Evolutionary conservation across 441 rosid species (phyloP).

Genomic region (Adansonia rubrostipa): DNA sequence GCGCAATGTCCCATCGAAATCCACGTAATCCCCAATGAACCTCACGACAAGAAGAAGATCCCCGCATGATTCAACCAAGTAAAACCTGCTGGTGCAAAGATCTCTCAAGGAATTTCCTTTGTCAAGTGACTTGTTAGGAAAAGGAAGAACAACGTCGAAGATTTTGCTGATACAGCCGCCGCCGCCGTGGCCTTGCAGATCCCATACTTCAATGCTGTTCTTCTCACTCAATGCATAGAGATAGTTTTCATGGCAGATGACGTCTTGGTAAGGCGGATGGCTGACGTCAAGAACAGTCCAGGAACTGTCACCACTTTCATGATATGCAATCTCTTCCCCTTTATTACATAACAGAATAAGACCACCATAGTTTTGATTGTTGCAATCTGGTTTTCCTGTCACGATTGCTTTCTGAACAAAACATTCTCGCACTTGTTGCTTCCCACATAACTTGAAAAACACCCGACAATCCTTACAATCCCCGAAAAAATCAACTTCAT

Average conservation of each 20-base stretch:
- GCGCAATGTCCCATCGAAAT: constrained; percentile 5
- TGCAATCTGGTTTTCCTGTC: background rate
- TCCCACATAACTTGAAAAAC: background rate
- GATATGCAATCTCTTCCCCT: constrained; percentile 1
- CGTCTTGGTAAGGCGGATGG: constrained; percentile 7
- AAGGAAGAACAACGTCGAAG: background rate
- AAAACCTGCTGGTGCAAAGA: background rate
- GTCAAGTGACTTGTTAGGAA: constrained; percentile 1
- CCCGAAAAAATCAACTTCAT: background rate
- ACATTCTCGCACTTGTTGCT: constrained; percentile 14
- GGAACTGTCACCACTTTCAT: background rate
- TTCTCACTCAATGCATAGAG: constrained; percentile 5
- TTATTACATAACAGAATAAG: background rate
- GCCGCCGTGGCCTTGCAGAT: background rate
- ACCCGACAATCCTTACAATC: background rate
- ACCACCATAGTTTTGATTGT: background rate
- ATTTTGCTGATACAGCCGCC: background rate
- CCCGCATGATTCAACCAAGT: constrained; percentile 1
- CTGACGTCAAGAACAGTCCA: background rate
- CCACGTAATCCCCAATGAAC: background rate
- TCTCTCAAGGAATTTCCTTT: background rate
- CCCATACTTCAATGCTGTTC: background rate
- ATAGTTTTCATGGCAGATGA: background rate
- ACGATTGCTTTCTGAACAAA: constrained; percentile 2
- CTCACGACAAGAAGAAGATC: background rate